Percentiles rank a stretch among this genome's conserved stretches.
phyloP scores from a whole-genome alignment of 1,139 yeast species.

The Starmera stellimalicola region DNA sequence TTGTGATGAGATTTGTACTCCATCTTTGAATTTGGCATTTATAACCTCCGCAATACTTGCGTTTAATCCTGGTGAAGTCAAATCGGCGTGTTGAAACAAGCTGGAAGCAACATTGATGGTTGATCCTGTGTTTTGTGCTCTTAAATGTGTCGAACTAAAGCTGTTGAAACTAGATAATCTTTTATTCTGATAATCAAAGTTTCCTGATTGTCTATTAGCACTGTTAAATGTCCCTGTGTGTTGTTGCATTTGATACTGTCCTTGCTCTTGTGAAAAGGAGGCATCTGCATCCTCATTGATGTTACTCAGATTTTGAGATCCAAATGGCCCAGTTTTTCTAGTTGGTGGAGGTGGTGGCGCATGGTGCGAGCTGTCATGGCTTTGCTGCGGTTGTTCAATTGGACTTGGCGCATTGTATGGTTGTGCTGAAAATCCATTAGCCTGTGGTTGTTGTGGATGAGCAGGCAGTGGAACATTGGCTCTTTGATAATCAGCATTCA shows the following conservation, averaged over 20 bases:
- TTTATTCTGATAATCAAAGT: conserved; percentile 27
- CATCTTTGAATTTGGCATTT: conserved; percentile 65
- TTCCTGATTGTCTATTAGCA: conserved; percentile 37
- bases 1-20: conserved; percentile 46
- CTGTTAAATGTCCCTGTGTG: conserved; percentile 11
- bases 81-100: conserved; percentile 44
- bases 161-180: conserved; percentile 18
- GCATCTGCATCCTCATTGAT: conserved; percentile 18
- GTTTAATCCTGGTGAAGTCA: conserved; percentile 54
- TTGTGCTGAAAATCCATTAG: not conserved
- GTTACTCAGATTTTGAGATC: conserved; percentile 11
- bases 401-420: conserved; percentile 1
- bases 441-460: not conserved
- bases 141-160: conserved; percentile 17
- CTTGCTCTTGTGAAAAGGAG: conserved; percentile 6
- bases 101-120: conserved; percentile 20
- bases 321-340: conserved; percentile 32
- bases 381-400: conserved; percentile 5
- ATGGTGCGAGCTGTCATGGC: conserved; percentile 4
- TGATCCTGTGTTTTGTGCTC: conserved; percentile 30
- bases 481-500: conserved; percentile 1
- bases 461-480: conserved; percentile 1
- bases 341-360: conserved; percentile 56
- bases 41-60: conserved; percentile 77
- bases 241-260: conserved; percentile 5